Evolutionary conservation across 768 basidiomycete species (phyloP).

Genomic region (Suillus variegatus): DNA sequence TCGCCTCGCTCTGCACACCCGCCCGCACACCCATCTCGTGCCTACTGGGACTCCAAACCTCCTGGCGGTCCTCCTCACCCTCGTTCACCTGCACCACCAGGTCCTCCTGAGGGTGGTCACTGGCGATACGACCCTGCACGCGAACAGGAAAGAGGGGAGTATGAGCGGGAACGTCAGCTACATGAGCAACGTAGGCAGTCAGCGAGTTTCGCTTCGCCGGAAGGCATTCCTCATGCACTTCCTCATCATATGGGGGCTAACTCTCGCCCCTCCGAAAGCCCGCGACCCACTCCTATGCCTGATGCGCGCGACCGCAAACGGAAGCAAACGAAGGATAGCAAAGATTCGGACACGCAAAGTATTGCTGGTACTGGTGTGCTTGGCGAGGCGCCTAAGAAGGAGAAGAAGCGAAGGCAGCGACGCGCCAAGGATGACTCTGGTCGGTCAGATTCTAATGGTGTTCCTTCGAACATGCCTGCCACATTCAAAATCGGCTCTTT

Average conservation of each 20-base stretch:
- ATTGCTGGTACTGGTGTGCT: slow-evolving; percentile 25
- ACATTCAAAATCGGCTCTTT: slow-evolving; percentile 34
- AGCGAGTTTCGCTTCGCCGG: slow-evolving; percentile 50
- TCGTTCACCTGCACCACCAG: slow-evolving; percentile 34
- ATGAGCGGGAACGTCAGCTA: slow-evolving; percentile 30
- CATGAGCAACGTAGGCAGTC: slow-evolving; percentile 37
- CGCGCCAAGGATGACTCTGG: slow-evolving; percentile 45
- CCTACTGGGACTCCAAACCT: slow-evolving; percentile 68
- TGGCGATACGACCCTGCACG: slow-evolving; percentile 66
- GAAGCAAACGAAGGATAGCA: slow-evolving; percentile 46
- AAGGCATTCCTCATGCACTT: slow-evolving; percentile 33
- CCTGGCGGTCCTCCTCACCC: slow-evolving; percentile 31
- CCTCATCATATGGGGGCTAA: slow-evolving; percentile 32
- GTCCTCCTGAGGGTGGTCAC: slow-evolving; percentile 43
- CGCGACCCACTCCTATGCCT: slow-evolving; percentile 42
- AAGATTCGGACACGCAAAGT: slow-evolving; percentile 42
- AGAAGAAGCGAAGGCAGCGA: slow-evolving; percentile 51
- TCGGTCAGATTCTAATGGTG: slow-evolving; percentile 27
- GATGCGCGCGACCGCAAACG: slow-evolving; percentile 50
- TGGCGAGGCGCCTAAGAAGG: slow-evolving; percentile 54
- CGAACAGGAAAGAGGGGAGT: slow-evolving; percentile 54
- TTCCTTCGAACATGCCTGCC: slow-evolving; percentile 30
- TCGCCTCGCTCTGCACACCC: slow-evolving; percentile 61
- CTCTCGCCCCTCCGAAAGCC: slow-evolving; percentile 61
- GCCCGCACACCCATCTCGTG: slow-evolving; percentile 28